Conservation (phyloP, 768 basidiomycete genomes). For the Coprinopsis strossmayeri region DNA sequence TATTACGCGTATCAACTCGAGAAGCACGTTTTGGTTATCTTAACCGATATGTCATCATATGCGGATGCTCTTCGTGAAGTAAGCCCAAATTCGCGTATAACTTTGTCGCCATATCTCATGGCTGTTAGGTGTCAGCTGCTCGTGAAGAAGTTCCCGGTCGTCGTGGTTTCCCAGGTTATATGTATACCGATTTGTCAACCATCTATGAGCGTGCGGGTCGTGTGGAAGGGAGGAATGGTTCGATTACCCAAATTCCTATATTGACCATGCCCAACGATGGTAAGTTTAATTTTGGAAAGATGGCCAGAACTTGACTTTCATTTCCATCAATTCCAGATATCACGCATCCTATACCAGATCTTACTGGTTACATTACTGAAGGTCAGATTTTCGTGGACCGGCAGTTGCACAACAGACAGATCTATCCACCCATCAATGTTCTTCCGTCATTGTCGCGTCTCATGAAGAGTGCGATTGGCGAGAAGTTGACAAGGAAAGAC, state of each 20-base stretch:
- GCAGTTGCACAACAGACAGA: constrained; percentile 92
- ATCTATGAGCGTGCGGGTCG: constrained; percentile 99
- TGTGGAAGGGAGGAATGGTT: constrained; percentile 95
- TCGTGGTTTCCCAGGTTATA: constrained; percentile 96
- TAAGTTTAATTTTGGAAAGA: constrained; percentile 24
- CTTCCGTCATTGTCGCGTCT: constrained; percentile 96
- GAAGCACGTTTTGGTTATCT: constrained; percentile 98
- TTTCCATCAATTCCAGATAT: constrained; percentile 61
- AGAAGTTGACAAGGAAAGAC: constrained; percentile 94
- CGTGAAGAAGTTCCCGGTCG: constrained; percentile 99
- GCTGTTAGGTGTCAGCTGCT: constrained; percentile 83
- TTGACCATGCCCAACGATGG: constrained; percentile 99
- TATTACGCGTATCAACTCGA: constrained; percentile 99
- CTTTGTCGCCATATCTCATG: too few species aligned
- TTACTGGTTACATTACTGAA: constrained; percentile 99
- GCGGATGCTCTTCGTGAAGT: constrained; percentile 95
- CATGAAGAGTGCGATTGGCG: constrained; percentile 99
- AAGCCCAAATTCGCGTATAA: constrained; percentile 14
- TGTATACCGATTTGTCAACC: constrained; percentile 99
- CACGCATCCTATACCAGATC: constrained; percentile 99
- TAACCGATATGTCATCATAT: constrained; percentile 99
- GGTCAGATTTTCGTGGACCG: constrained; percentile 99
- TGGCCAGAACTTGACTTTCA: constrained; percentile 11
- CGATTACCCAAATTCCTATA: constrained; percentile 99
- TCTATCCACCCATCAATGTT: constrained; percentile 99